phyloP scores from a whole-genome alignment of 495 filamentous ascomycete species.

The Neurospora cerealis region DNA sequence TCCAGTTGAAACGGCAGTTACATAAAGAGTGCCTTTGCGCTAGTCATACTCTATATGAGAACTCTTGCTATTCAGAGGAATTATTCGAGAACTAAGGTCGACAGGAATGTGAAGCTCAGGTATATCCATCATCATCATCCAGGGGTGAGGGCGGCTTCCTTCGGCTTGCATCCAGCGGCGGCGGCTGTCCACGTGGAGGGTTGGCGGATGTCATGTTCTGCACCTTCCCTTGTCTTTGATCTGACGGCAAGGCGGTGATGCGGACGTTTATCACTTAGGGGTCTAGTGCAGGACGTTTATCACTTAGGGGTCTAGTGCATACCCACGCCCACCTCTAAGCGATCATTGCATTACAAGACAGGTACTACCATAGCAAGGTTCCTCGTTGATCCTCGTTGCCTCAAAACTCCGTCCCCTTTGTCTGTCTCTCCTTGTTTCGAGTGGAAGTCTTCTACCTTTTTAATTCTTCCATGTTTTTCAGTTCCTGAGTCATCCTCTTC shows the following conservation, averaged over 20 bases:
- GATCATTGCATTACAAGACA: not conserved
- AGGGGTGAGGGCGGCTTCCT: not conserved
- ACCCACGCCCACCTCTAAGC: not conserved
- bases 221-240: not conserved
- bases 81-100: not conserved
- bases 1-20: not conserved
- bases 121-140: not conserved
- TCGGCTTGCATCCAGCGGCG: not conserved
- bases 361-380: not conserved
- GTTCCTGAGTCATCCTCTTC: not conserved
- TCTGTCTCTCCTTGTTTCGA: not conserved
- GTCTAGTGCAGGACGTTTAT: not conserved
- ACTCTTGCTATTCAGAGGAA: not conserved
- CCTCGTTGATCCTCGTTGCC: not conserved
- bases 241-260: not conserved
- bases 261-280: conserved; percentile 8
- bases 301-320: conserved; percentile 12
- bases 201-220: conserved; percentile 2
- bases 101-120: not conserved
- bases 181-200: conserved; percentile 3
- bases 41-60: not conserved
- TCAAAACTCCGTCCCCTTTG: not conserved
- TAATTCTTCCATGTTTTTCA: not conserved
- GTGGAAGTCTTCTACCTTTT: not conserved
- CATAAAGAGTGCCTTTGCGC: no score